Evolutionary conservation across 202 grass and related monocot genomes (phyloP).

Genomic region (Musa balbisiana): DNA sequence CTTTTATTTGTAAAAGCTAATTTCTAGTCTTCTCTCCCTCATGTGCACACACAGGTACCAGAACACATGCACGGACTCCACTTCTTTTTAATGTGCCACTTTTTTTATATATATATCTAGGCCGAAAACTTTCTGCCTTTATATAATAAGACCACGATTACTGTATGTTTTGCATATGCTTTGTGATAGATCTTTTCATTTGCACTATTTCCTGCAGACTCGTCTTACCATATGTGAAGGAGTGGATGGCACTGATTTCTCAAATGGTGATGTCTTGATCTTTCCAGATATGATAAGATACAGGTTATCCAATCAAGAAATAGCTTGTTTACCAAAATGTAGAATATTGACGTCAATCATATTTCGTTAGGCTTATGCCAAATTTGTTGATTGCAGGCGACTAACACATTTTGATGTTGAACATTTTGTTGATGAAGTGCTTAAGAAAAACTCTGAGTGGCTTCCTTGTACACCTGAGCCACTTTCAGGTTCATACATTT

Average conservation of each 20-base stretch:
- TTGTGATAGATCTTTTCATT: not conserved
- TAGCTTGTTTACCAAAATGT: constrained; percentile 12
- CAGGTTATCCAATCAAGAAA: constrained; percentile 44
- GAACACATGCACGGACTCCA: no score
- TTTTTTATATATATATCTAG: no score
- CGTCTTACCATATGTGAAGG: constrained; percentile 95
- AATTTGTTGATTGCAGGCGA: constrained; percentile 47
- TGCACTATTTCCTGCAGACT: constrained; percentile 38
- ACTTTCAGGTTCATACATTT: constrained; percentile 72
- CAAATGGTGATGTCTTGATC: constrained; percentile 90
- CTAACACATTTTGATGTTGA: constrained; percentile 86
- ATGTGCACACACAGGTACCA: no score
- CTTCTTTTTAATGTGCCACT: no score
- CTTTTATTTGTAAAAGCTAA: not conserved
- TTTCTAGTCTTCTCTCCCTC: no score
- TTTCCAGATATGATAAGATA: constrained; percentile 99
- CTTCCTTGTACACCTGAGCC: constrained; percentile 53
- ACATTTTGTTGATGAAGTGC: constrained; percentile 86
- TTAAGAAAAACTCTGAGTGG: constrained; percentile 85
- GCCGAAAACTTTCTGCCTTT: not conserved
- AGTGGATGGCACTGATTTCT: constrained; percentile 73
- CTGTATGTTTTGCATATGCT: not conserved
- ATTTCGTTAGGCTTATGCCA: constrained; percentile 1
- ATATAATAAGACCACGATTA: not conserved
- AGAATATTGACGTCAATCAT: constrained; percentile 14